Conservation (phyloP, 805 yeast genomes). For the Metschnikowia santaceciliae region DNA sequence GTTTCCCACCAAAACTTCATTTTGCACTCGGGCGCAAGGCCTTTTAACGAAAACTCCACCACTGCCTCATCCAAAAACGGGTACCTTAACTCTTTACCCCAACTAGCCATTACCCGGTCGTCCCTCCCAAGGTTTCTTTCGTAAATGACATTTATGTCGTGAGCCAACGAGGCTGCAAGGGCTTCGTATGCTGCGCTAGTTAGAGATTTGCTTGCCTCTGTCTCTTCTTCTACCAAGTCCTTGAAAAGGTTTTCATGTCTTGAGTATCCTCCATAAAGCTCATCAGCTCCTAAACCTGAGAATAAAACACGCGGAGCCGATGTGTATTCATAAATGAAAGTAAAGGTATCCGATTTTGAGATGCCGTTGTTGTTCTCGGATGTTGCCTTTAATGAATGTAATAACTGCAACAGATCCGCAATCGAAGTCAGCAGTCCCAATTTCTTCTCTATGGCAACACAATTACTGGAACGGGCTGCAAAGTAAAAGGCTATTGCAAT, state of each 20-base stretch:
- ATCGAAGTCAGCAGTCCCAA: neutral
- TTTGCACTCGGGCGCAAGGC: conserved; percentile 48
- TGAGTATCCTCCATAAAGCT: conserved; percentile 92
- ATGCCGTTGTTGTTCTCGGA: neutral
- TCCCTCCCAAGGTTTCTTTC: conserved; percentile 85
- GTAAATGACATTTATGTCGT: conserved; percentile 72
- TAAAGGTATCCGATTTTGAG: neutral
- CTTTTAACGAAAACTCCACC: conserved; percentile 43
- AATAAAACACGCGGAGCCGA: conserved; percentile 67
- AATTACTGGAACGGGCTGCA: conserved; percentile 55
- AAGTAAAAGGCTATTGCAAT: conserved; percentile 94
- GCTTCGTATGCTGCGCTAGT: conserved; percentile 26
- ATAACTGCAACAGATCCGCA: neutral
- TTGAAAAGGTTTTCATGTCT: conserved; percentile 61
- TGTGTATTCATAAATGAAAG: conserved; percentile 26
- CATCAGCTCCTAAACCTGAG: conserved; percentile 97
- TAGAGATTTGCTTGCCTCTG: conserved; percentile 14
- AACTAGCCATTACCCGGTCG: conserved; percentile 77
- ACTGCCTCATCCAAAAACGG: conserved; percentile 74
- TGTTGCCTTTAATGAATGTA: neutral
- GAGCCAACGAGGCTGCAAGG: conserved; percentile 55
- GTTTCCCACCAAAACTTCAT: conserved; percentile 30
- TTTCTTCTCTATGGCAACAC: conserved; percentile 5
- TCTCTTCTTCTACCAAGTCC: conserved; percentile 17
- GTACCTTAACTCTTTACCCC: conserved; percentile 89